Evolutionary conservation across 768 basidiomycete genomes (phyloP).

Genomic region (Suillus luteus): DNA sequence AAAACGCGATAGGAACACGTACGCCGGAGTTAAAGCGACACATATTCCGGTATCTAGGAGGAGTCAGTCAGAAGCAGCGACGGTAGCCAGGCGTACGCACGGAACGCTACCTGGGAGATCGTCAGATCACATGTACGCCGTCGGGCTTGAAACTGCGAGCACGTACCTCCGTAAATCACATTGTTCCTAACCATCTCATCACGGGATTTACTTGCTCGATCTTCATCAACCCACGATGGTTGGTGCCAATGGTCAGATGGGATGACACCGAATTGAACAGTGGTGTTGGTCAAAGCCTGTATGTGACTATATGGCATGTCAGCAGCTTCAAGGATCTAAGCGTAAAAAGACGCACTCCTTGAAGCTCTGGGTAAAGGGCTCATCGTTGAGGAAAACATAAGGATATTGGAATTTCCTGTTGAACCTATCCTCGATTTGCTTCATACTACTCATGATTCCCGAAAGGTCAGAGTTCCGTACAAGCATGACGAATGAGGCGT

Average conservation of each 20-base stretch:
- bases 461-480: conserved; percentile 65
- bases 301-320: conserved; percentile 30
- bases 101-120: conserved; percentile 62
- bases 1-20: conserved; percentile 25
- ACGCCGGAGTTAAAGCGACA: conserved; percentile 94
- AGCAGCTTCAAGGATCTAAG: conserved; percentile 8
- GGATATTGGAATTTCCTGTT: conserved; percentile 80
- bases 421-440: conserved; percentile 84
- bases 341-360: conserved; percentile 47
- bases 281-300: conserved; percentile 29
- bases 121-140: conserved; percentile 12
- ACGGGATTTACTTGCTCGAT: conserved; percentile 54
- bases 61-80: conserved; percentile 10
- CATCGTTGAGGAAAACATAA: conserved; percentile 89
- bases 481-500: conserved; percentile 83
- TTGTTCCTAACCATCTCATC: conserved; percentile 62
- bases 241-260: conserved; percentile 74
- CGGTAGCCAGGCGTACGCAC: conserved; percentile 42
- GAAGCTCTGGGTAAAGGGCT: conserved; percentile 75
- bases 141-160: neutral
- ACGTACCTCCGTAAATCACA: conserved; percentile 67
- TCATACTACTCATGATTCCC: conserved; percentile 64
- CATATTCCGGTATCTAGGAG: conserved; percentile 84
- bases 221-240: conserved; percentile 78
- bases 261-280: conserved; percentile 61